These are phyloP conservation scores for Ganoderma lucidum DNA, from an alignment of 1,284 basidiomycete genomes.

Conservation along the genomic window DNA sequence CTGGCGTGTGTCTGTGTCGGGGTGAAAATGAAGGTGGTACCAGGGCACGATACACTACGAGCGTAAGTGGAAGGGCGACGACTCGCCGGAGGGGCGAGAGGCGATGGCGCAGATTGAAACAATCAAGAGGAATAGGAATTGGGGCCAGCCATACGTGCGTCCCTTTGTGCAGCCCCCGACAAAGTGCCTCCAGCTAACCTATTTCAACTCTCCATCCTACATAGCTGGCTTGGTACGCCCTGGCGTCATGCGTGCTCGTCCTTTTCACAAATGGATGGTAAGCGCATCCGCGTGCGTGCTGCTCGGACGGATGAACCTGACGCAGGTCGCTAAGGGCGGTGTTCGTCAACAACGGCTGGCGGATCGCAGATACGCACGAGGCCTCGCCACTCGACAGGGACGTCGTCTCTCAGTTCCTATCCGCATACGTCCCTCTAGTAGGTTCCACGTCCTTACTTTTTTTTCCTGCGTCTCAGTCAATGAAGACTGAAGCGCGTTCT, in stretches of 20 bases:
- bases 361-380: constrained; percentile 28
- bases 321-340: constrained; percentile 31
- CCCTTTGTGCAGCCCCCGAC: background rate
- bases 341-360: constrained; percentile 40
- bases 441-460: constrained; percentile 12
- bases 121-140: constrained; percentile 38
- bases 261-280: constrained; percentile 42
- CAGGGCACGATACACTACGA: constrained; percentile 39
- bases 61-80: constrained; percentile 26
- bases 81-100: constrained; percentile 13
- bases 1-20: no score
- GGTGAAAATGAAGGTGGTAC: constrained; percentile 33
- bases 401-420: constrained; percentile 38
- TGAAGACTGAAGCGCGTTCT: background rate
- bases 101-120: constrained; percentile 32
- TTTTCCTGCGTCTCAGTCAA: no score
- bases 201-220: background rate
- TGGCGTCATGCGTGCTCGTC: constrained; percentile 37
- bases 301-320: background rate
- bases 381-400: constrained; percentile 2
- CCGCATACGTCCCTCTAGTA: constrained; percentile 41
- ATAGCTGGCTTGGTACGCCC: constrained; percentile 42
- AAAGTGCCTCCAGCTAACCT: background rate
- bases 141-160: constrained; percentile 40
- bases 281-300: background rate